These are phyloP conservation scores for Pyricularia sp. DNA, from an alignment of 2,329 filamentous ascomycete species.

Conservation along the genomic window DNA sequence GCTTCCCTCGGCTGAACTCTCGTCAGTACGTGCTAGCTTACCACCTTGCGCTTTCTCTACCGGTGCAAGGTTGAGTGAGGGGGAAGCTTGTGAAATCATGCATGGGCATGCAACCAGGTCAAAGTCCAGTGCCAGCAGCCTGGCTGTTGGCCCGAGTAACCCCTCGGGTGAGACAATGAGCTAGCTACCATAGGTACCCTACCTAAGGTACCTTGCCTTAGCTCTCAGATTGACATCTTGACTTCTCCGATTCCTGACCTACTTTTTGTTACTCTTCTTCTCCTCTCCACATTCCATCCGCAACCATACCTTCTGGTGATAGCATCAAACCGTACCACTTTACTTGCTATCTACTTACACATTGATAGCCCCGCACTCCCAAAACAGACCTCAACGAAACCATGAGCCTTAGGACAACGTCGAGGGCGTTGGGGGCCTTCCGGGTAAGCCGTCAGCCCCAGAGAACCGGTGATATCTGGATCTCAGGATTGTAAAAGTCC, in stretches of 20 bases:
- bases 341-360: background rate
- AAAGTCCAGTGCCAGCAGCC: background rate
- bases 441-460: slow-evolving; percentile 7
- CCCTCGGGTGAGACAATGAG: background rate
- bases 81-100: background rate
- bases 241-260: background rate
- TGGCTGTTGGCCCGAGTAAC: background rate
- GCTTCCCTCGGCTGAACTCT: background rate
- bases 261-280: background rate
- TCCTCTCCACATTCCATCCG: background rate
- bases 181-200: background rate
- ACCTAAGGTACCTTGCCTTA: background rate
- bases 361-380: background rate
- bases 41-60: background rate
- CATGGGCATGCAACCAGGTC: background rate
- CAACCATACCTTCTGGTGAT: background rate
- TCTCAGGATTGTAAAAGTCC: background rate
- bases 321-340: background rate
- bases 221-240: background rate
- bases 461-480: background rate
- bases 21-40: background rate
- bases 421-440: slow-evolving; percentile 8
- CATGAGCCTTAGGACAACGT: slow-evolving; percentile 10
- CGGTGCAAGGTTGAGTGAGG: background rate
- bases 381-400: background rate